Conservation (phyloP, 345 rosid genomes). For the Balakata baccata region DNA sequence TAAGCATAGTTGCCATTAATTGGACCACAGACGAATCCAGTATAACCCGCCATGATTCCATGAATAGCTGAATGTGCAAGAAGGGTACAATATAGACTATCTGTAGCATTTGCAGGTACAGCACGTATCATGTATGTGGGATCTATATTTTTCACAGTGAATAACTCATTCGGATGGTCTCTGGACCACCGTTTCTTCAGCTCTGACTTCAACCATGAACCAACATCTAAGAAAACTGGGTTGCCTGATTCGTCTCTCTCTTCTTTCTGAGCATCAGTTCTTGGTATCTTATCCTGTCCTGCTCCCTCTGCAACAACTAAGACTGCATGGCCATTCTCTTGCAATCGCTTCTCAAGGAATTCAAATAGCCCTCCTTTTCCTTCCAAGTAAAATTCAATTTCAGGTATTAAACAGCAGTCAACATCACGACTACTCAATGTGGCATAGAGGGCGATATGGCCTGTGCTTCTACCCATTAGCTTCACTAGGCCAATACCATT, state of each 20-base stretch:
- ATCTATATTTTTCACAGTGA: conserved; percentile 81
- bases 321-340: conserved; percentile 70
- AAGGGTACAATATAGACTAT: conserved; percentile 77
- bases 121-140: conserved; percentile 95
- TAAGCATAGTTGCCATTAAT: conserved; percentile 80
- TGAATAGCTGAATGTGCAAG: conserved; percentile 87
- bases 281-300: conserved; percentile 78
- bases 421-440: conserved; percentile 92
- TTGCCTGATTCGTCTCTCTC: conserved; percentile 89
- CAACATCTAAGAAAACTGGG: conserved; percentile 70
- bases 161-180: conserved; percentile 61
- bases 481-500: conserved; percentile 85
- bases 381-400: conserved; percentile 61
- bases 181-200: conserved; percentile 69
- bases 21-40: conserved; percentile 84
- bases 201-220: conserved; percentile 71
- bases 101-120: conserved; percentile 76
- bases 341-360: conserved; percentile 51
- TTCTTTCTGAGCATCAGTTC: conserved; percentile 56
- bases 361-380: conserved; percentile 74
- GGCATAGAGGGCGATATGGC: conserved; percentile 84
- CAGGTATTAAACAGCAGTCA: conserved; percentile 88
- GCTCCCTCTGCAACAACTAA: conserved; percentile 90
- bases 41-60: conserved; percentile 86
- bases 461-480: conserved; percentile 90